Conservation (phyloP, 2,329 filamentous ascomycete species). For the Arthrobotrys pseudoclavata region DNA sequence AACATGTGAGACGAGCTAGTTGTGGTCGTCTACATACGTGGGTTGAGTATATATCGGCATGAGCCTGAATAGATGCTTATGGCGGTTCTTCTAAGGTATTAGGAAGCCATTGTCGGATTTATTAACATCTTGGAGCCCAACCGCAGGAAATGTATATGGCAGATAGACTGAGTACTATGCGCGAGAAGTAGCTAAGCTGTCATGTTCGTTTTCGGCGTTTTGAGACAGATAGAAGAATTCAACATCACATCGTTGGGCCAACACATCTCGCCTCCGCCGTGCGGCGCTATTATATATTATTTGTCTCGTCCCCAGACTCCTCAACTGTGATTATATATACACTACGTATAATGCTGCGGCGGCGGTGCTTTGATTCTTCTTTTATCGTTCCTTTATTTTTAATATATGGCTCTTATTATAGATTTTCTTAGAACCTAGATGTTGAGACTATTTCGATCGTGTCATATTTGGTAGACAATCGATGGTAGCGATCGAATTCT, state of each 20-base stretch:
- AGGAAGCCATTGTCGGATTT: slow-evolving; percentile 2
- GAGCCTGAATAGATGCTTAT: slow-evolving; percentile 1
- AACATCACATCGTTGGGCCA: slow-evolving; percentile 10
- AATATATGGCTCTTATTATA: too few species aligned
- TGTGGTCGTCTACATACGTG: slow-evolving; percentile 1
- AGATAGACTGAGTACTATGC: not conserved
- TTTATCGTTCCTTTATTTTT: too few species aligned
- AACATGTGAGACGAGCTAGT: slow-evolving; percentile 13
- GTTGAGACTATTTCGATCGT: too few species aligned
- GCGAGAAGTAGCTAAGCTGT: slow-evolving; percentile 17
- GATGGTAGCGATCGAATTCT: too few species aligned
- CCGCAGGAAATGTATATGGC: not conserved
- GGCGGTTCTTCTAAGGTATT: not conserved
- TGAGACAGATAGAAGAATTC: slow-evolving; percentile 1
- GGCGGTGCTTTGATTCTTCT: not conserved
- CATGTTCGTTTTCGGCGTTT: slow-evolving; percentile 26
- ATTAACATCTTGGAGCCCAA: not conserved
- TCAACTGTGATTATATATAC: too few species aligned
- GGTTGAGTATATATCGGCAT: not conserved
- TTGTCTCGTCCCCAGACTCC: too few species aligned
- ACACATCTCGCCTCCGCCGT: slow-evolving; percentile 9
- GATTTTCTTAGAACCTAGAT: too few species aligned
- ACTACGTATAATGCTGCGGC: slow-evolving; percentile 6
- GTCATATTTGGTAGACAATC: too few species aligned
- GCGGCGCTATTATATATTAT: not conserved